phyloP scores from a whole-genome alignment of 495 filamentous ascomycete genomes.

The Parachaetomium inaequale region DNA sequence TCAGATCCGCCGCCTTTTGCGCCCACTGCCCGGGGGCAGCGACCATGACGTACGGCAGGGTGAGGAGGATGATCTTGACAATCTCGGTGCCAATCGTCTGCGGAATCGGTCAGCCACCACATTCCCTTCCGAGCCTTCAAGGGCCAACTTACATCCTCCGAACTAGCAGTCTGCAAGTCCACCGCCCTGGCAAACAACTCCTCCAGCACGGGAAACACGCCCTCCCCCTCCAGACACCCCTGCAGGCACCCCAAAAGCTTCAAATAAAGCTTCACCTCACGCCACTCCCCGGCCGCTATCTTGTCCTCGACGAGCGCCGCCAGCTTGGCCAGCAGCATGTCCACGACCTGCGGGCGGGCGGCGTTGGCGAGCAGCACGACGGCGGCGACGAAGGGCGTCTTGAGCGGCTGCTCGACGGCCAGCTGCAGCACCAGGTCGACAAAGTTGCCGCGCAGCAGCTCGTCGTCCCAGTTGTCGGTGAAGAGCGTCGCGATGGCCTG shows the following conservation, averaged over 20 bases:
- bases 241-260: conserved; percentile 84
- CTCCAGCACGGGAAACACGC: conserved; percentile 78
- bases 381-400: conserved; percentile 87
- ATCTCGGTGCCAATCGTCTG: conserved; percentile 80
- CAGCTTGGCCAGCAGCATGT: conserved; percentile 62
- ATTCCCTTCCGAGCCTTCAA: background rate
- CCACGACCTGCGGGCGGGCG: conserved; percentile 65
- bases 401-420: conserved; percentile 87
- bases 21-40: conserved; percentile 61
- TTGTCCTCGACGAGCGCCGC: conserved; percentile 55
- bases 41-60: conserved; percentile 85
- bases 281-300: conserved; percentile 72
- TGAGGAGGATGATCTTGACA: conserved; percentile 90
- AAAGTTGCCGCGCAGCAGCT: conserved; percentile 63
- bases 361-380: conserved; percentile 72
- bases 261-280: conserved; percentile 82
- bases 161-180: conserved; percentile 84
- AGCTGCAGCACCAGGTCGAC: conserved; percentile 69
- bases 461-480: conserved; percentile 74
- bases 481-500: conserved; percentile 69
- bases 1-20: conserved; percentile 66
- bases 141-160: conserved; percentile 69
- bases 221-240: conserved; percentile 72
- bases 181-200: conserved; percentile 80
- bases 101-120: conserved; percentile 17